Conservation (phyloP, 129 eudicot species). For the Artemisia annua region DNA sequence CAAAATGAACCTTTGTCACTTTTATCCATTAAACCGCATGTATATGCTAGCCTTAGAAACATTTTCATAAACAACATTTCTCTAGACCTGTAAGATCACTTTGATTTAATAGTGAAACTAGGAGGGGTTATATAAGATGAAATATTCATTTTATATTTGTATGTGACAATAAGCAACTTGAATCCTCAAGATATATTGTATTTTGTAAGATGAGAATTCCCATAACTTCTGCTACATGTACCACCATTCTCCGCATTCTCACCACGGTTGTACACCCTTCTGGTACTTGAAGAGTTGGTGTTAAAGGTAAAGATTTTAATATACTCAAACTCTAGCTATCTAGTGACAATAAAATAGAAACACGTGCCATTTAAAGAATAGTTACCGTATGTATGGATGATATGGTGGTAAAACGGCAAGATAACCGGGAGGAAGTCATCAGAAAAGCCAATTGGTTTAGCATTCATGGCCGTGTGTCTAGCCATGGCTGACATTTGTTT, state of each 20-base stretch:
- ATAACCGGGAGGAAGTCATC: conserved; percentile 54
- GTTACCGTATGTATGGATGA: conserved; percentile 53
- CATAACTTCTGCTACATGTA: neutral
- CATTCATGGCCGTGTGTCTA: conserved; percentile 29
- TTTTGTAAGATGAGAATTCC: too few relatives aligned
- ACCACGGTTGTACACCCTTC: neutral
- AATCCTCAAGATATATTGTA: neutral
- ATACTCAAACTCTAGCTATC: conserved; percentile 9
- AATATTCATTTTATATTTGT: neutral
- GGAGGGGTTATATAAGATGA: too few relatives aligned
- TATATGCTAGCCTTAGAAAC: too few relatives aligned
- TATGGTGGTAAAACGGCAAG: conserved; percentile 57
- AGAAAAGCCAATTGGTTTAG: conserved; percentile 41
- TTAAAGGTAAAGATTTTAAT: neutral
- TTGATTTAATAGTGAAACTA: too few relatives aligned
- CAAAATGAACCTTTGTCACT: too few relatives aligned
- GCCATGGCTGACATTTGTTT: conserved; percentile 55
- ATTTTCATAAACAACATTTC: too few relatives aligned
- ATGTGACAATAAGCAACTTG: conserved; percentile 10
- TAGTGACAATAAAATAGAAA: neutral
- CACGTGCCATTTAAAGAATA: neutral
- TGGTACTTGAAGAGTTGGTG: neutral
- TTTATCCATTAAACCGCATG: too few relatives aligned
- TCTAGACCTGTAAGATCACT: too few relatives aligned
- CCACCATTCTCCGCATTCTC: neutral